These are phyloP conservation scores for Lyophyllum shimeji DNA, from an alignment of 768 basidiomycete genomes.

Conservation along the genomic window DNA sequence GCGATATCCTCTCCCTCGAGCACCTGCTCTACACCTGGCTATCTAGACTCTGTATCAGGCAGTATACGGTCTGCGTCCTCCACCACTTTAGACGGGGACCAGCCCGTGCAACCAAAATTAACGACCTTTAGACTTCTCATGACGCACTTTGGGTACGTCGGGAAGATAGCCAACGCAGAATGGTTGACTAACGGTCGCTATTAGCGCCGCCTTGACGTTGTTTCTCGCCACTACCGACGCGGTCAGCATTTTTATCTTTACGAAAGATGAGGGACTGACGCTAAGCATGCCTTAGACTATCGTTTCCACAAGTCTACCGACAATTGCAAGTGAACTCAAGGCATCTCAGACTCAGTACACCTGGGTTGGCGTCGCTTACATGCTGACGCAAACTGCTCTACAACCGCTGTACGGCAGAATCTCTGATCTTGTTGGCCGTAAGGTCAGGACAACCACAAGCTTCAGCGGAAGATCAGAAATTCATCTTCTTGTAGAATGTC, in stretches of 20 bases:
- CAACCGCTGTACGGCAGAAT: constrained; percentile 82
- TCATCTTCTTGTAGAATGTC: constrained; percentile 45
- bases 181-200: constrained; percentile 3
- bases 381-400: constrained; percentile 84
- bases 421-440: constrained; percentile 78
- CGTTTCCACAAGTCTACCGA: constrained; percentile 82
- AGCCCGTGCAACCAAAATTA: constrained; percentile 27
- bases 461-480: background rate
- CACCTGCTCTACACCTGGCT: constrained; percentile 3
- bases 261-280: background rate
- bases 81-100: constrained; percentile 25
- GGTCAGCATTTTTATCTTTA: constrained; percentile 39
- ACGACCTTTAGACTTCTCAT: constrained; percentile 59
- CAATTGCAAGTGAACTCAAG: constrained; percentile 67
- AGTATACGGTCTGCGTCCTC: constrained; percentile 31
- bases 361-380: constrained; percentile 84
- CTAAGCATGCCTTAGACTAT: constrained; percentile 44
- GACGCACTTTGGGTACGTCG: constrained; percentile 69
- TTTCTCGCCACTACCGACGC: constrained; percentile 89
- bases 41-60: constrained; percentile 20
- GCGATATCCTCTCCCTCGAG: background rate
- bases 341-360: constrained; percentile 76
- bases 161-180: background rate
- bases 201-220: constrained; percentile 73
- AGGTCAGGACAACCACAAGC: constrained; percentile 40